Base-by-base conservation (phyloP, 2,329 filamentous ascomycete genomes). In the Ophiostoma quercus region DNA sequence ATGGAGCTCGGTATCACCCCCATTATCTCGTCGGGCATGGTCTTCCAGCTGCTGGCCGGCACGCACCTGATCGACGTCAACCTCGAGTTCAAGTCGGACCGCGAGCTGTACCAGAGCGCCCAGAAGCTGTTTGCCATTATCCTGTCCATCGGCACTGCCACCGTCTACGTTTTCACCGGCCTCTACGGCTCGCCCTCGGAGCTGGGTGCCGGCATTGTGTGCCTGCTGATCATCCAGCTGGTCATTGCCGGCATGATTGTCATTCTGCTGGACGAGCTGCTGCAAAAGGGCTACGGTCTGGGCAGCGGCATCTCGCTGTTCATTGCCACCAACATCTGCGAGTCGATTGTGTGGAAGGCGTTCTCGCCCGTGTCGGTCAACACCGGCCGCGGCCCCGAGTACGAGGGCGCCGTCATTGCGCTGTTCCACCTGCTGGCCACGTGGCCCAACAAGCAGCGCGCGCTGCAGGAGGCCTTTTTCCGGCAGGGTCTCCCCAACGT, bases 61-160 rank as follows among this genome's bases (percentile, higher is more conserved):
- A 99, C 95, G 81, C 95, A 99, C 87, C 91, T 98, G 84, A 98
- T 99, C 83, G 95, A 99, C 81, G 94, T 99, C 86, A 98, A 99
- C 88, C 92, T 99, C 77, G 95, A 99, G 87, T 90, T 98, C 82
- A 99, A 99, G 88, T 95, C 94, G 81, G 95, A 99, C 83, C 95
- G 95, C 83, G 95, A 99, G 86, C 90, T 99, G 74, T 99, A 99
- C 88, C 95, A 99, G 86, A 99, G 94, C 74, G 95, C 96, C 70
- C 95, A 99, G 87, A 99, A 99, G 86, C 91, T 97, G 74, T 94
- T 97, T 78, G 95, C 95, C 76, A 96, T 99, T 79, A 96, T 99
- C 79, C 88, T 99, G 76, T 96, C 94, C 74, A 95, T 97, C 82
- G 95, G 95, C 76, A 96, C 97, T 80, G 94, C 94, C 78, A 97